phyloP scores from a whole-genome alignment of 495 filamentous ascomycete species.

The Hypoxylon intermedium region DNA sequence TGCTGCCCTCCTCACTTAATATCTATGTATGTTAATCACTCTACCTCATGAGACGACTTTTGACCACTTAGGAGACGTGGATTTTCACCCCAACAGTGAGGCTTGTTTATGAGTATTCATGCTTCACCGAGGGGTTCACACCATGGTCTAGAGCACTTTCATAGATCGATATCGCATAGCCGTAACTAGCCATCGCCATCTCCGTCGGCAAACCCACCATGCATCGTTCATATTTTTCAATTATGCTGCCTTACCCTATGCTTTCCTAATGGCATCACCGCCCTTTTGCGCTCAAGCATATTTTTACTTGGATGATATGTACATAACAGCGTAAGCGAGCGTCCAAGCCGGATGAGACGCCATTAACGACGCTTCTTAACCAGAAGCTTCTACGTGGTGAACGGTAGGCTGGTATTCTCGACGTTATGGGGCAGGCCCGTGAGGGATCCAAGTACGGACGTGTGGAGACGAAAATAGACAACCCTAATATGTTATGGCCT shows the following conservation, averaged over 20 bases:
- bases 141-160: slow-evolving; percentile 13
- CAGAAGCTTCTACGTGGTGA: too few relatives aligned
- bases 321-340: slow-evolving; percentile 18
- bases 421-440: slow-evolving; percentile 20
- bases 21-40: slow-evolving; percentile 25
- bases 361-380: slow-evolving; percentile 2
- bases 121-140: slow-evolving; percentile 32
- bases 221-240: background rate
- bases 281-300: slow-evolving; percentile 18
- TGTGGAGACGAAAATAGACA: slow-evolving; percentile 37
- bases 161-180: slow-evolving; percentile 23
- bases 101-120: slow-evolving; percentile 25
- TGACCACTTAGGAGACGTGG: slow-evolving; percentile 26
- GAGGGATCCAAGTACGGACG: slow-evolving; percentile 20
- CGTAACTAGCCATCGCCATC: slow-evolving; percentile 29
- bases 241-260: slow-evolving; percentile 1
- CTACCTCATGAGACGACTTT: slow-evolving; percentile 10
- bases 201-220: background rate
- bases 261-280: slow-evolving; percentile 1
- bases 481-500: slow-evolving; percentile 36
- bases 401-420: slow-evolving; percentile 21
- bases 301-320: slow-evolving; percentile 14
- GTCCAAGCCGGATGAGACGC: slow-evolving; percentile 2
- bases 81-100: slow-evolving; percentile 21
- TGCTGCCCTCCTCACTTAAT: slow-evolving; percentile 33